Evolutionary conservation across 768 basidiomycete species (phyloP).

Genomic region (Xerocomellus chrysenteron): DNA sequence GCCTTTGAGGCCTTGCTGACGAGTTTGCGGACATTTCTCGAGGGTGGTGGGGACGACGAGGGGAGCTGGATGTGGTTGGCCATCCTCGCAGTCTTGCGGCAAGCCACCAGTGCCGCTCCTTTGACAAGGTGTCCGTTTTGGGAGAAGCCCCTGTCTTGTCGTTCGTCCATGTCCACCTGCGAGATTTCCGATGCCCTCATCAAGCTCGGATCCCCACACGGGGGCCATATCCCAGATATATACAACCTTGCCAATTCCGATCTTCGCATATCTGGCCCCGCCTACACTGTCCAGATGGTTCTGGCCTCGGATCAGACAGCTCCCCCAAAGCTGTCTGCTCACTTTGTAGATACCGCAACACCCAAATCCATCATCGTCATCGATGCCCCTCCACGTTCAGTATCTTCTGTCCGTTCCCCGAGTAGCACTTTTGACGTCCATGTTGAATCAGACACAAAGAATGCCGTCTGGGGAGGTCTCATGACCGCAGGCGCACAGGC

Average conservation of each 20-base stretch:
- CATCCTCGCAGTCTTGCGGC: slow-evolving; percentile 10
- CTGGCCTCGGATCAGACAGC: slow-evolving; percentile 52
- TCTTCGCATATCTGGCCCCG: slow-evolving; percentile 66
- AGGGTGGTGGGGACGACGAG: slow-evolving; percentile 8
- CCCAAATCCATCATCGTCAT: slow-evolving; percentile 70
- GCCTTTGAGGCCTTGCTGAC: slow-evolving; percentile 48
- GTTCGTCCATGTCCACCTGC: slow-evolving; percentile 54
- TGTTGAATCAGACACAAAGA: slow-evolving; percentile 55
- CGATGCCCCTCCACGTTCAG: slow-evolving; percentile 66
- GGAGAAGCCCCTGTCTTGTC: slow-evolving; percentile 6
- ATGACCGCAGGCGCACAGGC: slow-evolving; percentile 85
- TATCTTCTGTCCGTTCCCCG: slow-evolving; percentile 11
- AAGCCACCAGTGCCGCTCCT: neutral
- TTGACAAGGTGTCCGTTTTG: neutral
- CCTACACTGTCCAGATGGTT: slow-evolving; percentile 88
- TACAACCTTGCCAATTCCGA: slow-evolving; percentile 43
- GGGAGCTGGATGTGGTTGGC: slow-evolving; percentile 4
- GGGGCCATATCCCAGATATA: slow-evolving; percentile 83
- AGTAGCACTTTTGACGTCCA: neutral
- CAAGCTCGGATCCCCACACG: slow-evolving; percentile 68
- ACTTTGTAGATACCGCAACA: slow-evolving; percentile 81
- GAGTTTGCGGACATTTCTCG: slow-evolving; percentile 33
- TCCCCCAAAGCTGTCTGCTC: slow-evolving; percentile 56
- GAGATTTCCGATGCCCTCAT: slow-evolving; percentile 89
- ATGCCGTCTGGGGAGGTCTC: slow-evolving; percentile 90